Percentiles rank a stretch among this genome's conserved stretches.
These are phyloP conservation scores for Turritis glabra DNA, from an alignment of 345 rosid genomes.

Conservation along the genomic window DNA sequence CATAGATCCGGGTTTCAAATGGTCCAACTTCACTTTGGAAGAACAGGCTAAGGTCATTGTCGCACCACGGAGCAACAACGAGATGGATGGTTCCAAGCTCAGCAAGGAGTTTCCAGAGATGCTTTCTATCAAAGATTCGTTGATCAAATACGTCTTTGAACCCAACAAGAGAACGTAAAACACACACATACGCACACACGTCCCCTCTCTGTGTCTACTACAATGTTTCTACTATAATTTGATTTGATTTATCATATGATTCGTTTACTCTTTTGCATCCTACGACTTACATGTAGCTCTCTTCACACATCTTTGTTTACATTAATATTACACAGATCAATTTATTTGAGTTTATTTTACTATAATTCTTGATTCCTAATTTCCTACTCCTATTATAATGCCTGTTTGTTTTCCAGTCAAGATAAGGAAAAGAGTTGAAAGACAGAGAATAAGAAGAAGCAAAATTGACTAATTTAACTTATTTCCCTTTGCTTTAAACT, in stretches of 20 bases:
- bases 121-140: slow-evolving; percentile 78
- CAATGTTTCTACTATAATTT: slow-evolving; percentile 20
- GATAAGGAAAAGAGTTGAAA: not conserved
- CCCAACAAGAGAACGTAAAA: slow-evolving; percentile 63
- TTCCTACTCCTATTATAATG: not conserved
- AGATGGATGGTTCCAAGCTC: slow-evolving; percentile 82
- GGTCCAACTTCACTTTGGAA: slow-evolving; percentile 75
- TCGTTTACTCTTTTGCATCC: slow-evolving; percentile 23
- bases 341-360: not conserved
- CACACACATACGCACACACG: not conserved
- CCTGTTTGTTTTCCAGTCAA: not conserved
- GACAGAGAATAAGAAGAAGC: not conserved
- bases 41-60: slow-evolving; percentile 93
- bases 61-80: slow-evolving; percentile 90
- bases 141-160: slow-evolving; percentile 73
- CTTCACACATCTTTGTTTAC: slow-evolving; percentile 27
- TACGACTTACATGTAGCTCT: slow-evolving; percentile 13
- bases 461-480: slow-evolving; percentile 4
- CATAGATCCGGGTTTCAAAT: slow-evolving; percentile 64
- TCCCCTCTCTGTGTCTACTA: slow-evolving; percentile 19
- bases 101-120: slow-evolving; percentile 85
- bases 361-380: not conserved
- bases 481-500: slow-evolving; percentile 20
- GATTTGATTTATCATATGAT: slow-evolving; percentile 21
- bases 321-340: not conserved